A percentile compares a stretch with the other conserved stretches of the same genome.
Conservation (phyloP, 192 early-diverging fungal species). For the Funneliformis mosseae region DNA sequence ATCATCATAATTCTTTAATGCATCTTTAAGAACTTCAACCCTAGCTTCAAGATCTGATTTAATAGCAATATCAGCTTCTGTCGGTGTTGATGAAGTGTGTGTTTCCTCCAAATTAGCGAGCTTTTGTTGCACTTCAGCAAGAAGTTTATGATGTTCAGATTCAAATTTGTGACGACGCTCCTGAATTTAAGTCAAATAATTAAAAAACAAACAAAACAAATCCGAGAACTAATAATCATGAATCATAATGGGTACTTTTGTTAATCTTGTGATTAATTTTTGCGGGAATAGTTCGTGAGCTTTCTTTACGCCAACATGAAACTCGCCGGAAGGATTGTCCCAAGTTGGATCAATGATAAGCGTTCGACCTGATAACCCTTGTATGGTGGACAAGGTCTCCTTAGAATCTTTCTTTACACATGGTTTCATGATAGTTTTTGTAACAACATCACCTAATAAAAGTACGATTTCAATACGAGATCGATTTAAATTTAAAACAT, state of each 20-base stretch:
- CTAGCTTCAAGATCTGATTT: slow-evolving; percentile 67
- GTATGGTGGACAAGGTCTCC: slow-evolving; percentile 52
- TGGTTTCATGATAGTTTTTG: slow-evolving; percentile 62
- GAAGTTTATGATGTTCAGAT: slow-evolving; percentile 48
- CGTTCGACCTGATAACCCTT: slow-evolving; percentile 74
- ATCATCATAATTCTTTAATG: slow-evolving; percentile 68
- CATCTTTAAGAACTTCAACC: slow-evolving; percentile 63
- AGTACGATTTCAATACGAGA: neutral
- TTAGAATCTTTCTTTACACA: slow-evolving; percentile 48
- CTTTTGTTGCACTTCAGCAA: slow-evolving; percentile 48
- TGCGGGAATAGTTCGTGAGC: slow-evolving; percentile 76
- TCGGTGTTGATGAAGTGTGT: slow-evolving; percentile 37
- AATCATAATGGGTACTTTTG: slow-evolving; percentile 41
- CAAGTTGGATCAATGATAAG: slow-evolving; percentile 70
- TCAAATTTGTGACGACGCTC: slow-evolving; percentile 53
- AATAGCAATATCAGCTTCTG: slow-evolving; percentile 44
- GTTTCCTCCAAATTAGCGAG: slow-evolving; percentile 52
- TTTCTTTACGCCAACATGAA: slow-evolving; percentile 80
- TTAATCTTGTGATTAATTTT: slow-evolving; percentile 50
- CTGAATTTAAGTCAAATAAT: slow-evolving; percentile 28
- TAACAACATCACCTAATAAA: slow-evolving; percentile 62
- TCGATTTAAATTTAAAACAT: neutral
- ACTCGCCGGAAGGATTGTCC: slow-evolving; percentile 83
- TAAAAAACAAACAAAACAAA: too few relatives aligned
- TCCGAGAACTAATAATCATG: too few relatives aligned